Evolutionary conservation across 176 grass and related monocot species (phyloP).

Genomic region (Musa troglodytarum): DNA sequence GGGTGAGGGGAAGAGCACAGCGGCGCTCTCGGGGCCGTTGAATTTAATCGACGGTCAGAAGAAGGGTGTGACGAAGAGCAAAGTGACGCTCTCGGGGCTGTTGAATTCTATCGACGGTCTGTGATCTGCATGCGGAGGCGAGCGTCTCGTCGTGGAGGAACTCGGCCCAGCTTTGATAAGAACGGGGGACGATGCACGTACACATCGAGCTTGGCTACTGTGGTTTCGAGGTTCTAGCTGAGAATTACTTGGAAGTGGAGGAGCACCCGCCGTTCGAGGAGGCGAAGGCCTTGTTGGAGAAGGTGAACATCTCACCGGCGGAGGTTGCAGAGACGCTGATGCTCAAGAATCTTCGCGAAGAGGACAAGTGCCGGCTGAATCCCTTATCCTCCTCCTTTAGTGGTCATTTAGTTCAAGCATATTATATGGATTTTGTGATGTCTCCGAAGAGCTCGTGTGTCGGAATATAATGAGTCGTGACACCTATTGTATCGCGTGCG

Average conservation of each 20-base stretch:
- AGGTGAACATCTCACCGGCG: conserved; percentile 41
- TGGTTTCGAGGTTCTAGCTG: conserved; percentile 41
- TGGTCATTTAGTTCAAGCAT: no score
- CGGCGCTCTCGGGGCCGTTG: no score
- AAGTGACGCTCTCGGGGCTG: conserved; percentile 48
- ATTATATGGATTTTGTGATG: no score
- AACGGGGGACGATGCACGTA: conserved; percentile 48
- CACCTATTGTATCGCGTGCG: no score
- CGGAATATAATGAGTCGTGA: no score
- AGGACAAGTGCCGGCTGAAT: neutral
- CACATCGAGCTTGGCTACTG: conserved; percentile 77
- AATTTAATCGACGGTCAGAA: no score
- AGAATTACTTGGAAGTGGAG: conserved; percentile 30
- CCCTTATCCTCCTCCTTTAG: no score
- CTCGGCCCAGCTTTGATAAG: conserved; percentile 55
- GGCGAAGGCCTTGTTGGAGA: conserved; percentile 25
- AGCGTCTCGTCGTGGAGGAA: conserved; percentile 51
- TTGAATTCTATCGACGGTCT: conserved; percentile 67
- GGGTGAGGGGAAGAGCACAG: no score
- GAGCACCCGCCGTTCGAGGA: conserved; percentile 22
- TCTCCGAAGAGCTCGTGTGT: no score
- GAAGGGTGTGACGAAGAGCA: neutral
- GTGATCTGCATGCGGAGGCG: conserved; percentile 56
- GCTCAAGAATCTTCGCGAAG: conserved; percentile 31
- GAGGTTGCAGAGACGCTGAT: conserved; percentile 59